Evolutionary conservation across 257 asterid species (phyloP).

Genomic region (Solanum rostratum): DNA sequence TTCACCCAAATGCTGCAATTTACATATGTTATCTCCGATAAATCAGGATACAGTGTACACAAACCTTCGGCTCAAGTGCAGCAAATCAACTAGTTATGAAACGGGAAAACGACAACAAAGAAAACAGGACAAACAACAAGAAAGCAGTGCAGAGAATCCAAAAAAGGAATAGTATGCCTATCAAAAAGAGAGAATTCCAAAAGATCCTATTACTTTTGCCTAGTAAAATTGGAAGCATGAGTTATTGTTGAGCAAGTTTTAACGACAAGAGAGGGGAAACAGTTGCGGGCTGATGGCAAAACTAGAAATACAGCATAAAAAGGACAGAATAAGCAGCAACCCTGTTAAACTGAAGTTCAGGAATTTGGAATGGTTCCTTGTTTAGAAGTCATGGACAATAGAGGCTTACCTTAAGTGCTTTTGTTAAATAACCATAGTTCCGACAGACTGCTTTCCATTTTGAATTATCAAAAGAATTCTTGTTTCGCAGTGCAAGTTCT

Average conservation of each 20-base stretch:
- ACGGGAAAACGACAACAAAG: not conserved
- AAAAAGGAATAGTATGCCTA: not conserved
- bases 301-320: not conserved
- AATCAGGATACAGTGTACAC: no score
- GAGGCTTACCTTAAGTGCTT: constrained; percentile 53
- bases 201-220: not conserved
- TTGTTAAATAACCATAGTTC: constrained; percentile 45
- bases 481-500: constrained; percentile 21
- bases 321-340: not conserved
- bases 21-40: no score
- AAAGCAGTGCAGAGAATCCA: not conserved
- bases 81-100: not conserved
- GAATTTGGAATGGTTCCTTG: not conserved
- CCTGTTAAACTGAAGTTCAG: not conserved
- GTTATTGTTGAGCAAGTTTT: not conserved
- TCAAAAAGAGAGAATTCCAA: not conserved
- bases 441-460: constrained; percentile 34
- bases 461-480: constrained; percentile 4
- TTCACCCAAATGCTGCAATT: no score
- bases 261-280: not conserved
- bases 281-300: not conserved
- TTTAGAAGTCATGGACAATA: not conserved
- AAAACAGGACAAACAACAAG: not conserved
- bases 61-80: not conserved
- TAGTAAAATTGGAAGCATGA: no score